Evolutionary conservation across 2,329 filamentous ascomycete species (phyloP), one percentile per base, ranked within the genome.

Genomic region (Microdochium nivale): DNA sequence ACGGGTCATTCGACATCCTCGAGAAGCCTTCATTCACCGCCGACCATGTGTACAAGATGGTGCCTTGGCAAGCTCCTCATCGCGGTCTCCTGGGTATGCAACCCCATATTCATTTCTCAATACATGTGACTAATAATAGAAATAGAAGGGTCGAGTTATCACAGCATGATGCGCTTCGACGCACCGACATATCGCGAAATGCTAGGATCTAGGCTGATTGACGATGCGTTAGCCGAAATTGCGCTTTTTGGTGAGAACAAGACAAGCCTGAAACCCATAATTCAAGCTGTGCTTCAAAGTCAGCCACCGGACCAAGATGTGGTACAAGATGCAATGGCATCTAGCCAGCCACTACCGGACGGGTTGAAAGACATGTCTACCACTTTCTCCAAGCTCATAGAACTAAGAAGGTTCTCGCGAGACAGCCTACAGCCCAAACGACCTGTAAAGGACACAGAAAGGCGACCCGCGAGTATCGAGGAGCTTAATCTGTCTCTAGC

Each of bases 51-150:
- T 83, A 77, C 54, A 80, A 83, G 55, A 66, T 86, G 54, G 70
- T 83, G 14, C 79, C 81, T 0, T 85, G 82, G 82, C 71, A 77
- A 56, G 62, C 78, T 4, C 80, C 81, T 2, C 74, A 83, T 59
- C 74, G 80, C 23, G 80, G 79, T 1, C 60, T 81, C 9, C 72
- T 78, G 65, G 77, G 78, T 78, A 66, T 54, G 61, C 9, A 25
- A 8, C 14, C n/a, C 44, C 21, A 21, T 50, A 24, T 37, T 24
- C 33, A 50, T 55, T 16, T 51, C 49, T 33, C 3, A 32, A 24
- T 25, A n/a, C 49, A 43, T 19, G 25, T 44, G 37, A 49, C 66
- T 72, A 51, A 71, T 53, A 47, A 19, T 27, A 2, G 32, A 19
- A 35, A 16, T 49, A 80, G 80, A 77, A 56, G 72, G 71, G 10